Evolutionary conservation across 495 filamentous ascomycete genomes (phyloP), one percentile per base, ranked within the genome.

Genomic region (Tuber indicum): DNA sequence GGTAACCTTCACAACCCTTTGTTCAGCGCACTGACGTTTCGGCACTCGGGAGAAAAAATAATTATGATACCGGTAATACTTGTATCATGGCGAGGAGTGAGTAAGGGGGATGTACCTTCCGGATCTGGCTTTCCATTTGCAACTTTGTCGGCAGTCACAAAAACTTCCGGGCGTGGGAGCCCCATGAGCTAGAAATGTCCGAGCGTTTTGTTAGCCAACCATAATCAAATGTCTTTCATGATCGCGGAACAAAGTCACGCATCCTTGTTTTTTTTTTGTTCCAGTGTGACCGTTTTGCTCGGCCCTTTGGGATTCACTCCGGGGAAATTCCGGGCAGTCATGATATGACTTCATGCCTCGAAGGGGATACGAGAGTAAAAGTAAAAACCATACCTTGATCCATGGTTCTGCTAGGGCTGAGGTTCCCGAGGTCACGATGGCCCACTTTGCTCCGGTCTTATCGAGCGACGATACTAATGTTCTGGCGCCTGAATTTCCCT

Each of bases 361-460:
- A 36, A 32, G 58, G 58, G 58, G 58, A 36, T 66, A 19, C 58
- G 26, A 66, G 58, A 36, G 12, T 36, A 36, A 39, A 32, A 43
- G 70, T 73, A 46, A 62, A 42, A 26, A 73, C 46, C 66, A 84
- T 6, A 93, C 91, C 58, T 90, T 86, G 43, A 98, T 88, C 96
- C 96, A 99, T 71, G 94, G 95, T 32, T 88, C 88, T 6, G 97
- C 89, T 21, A 99, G 88, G 6, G 93, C 91, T 66, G 88, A 86
- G 0, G 93, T 94, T 42, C 96, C 96, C 3, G 92, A 94, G 8
- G 96, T 99, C 14, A 98, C 95, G 75, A 99, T 95, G 41, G 92
- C 92, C 96, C 96, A 99, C 70, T 89, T 90, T 0, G 89, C 90
- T 70, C 86, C 84, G 46, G 85, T 84, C 45, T 85, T 82, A 75